phyloP scores from a whole-genome alignment of 176 grass and related monocot species.

The Cocos nucifera region DNA sequence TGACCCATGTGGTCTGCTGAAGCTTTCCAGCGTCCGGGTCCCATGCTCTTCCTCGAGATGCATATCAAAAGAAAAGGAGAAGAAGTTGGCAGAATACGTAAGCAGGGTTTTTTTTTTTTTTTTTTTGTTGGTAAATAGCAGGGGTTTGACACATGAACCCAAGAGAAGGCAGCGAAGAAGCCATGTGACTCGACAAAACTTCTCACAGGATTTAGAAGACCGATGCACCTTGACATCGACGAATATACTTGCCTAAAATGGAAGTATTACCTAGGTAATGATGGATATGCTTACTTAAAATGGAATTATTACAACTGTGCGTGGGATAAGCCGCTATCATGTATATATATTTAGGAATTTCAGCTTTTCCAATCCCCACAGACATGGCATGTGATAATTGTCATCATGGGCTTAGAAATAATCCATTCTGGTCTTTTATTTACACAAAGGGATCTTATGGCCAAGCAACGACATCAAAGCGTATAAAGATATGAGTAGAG shows the following conservation, averaged over 20 bases:
- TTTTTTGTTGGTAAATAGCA: not conserved
- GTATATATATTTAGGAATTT: not conserved
- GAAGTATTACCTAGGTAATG: conserved; percentile 11
- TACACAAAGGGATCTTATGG: not conserved
- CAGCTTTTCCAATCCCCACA: not conserved
- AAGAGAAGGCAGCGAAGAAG: conserved; percentile 7
- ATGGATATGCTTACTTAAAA: conserved; percentile 22
- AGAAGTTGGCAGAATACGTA: not conserved
- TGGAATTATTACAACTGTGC: conserved; percentile 30
- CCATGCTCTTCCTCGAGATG: conserved; percentile 27
- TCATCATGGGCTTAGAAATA: conserved; percentile 26
- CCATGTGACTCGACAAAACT: conserved; percentile 21
- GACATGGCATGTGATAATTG: conserved; percentile 22
- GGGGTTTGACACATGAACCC: conserved; percentile 4
- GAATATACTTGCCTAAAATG: conserved; percentile 30
- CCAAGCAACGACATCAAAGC: conserved; percentile 23
- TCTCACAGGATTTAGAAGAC: not conserved
- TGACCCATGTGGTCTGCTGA: not conserved
- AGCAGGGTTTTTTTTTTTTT: conserved; percentile 2
- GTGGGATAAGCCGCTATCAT: not conserved
- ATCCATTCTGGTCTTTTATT: conserved; percentile 13
- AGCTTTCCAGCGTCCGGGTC: conserved; percentile 11
- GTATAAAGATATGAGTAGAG: not conserved
- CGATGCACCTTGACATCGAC: not conserved
- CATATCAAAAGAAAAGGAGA: conserved; percentile 17